Base-by-base conservation (phyloP, 1,284 basidiomycete genomes). In the Papiliotrema laurentii region DNA sequence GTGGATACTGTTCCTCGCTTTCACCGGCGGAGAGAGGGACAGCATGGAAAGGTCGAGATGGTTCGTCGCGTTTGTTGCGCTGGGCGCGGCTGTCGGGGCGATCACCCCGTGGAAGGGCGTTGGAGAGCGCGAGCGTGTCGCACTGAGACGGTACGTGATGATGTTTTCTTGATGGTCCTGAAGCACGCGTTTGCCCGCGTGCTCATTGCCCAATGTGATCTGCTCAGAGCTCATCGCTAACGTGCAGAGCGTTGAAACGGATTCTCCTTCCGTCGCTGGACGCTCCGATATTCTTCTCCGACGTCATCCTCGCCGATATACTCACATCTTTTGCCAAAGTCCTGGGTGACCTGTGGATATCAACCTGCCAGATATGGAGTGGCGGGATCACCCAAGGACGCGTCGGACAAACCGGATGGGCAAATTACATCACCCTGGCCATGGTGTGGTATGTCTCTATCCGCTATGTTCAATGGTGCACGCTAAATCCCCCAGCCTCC, bases 251-350 rank as follows among this genome's bases (percentile, higher is more conserved):
- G 2, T 63, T 89, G 25, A 76, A 78, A 43, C 80, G 91, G 58
- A 92, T 91, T 64, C 61, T 92, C 27, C 79, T 84, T 40, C 82
- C 87, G 22, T 77, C 82, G 0, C 67, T 79, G 26, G 76, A 78
- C 46, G 77, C 79, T 43, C 80, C 83, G 1, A 79, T 93, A 38
- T 83, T 85, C 66, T 98, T 99, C 72, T 84, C 85, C 36, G 93
- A 98, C 66, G 84, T 99, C 40, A 82, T 98, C 40, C 83, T 96
- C 50, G 93, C 94, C 48, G 96, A 99, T 79, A 83, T 97, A 53
- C 81, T 96, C 62, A 98, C 96, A 0, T 96, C 90, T 0, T 96
- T 90, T 61, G 92, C 96, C 36, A 97, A 97, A 75, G 92, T 98
- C 25, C 77, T 97, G 31, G 96, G 92, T 16, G 94, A 98, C 63